Conservation (phyloP, 192 early-diverging fungal genomes). For the Coemansia sp. region DNA sequence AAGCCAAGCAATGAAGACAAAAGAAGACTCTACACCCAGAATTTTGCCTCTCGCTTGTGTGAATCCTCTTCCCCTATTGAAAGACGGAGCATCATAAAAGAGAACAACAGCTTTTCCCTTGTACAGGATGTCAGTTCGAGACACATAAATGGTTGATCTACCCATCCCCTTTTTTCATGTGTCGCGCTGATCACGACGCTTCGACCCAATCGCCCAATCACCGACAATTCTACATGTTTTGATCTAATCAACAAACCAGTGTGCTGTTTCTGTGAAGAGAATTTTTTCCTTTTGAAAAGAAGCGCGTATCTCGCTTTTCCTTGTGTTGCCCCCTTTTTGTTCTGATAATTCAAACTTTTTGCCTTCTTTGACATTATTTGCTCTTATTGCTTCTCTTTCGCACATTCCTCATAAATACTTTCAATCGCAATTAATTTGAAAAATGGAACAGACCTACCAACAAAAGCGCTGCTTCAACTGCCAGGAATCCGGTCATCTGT, state of each 20-base stretch:
- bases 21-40: neutral
- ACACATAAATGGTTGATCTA: too few relatives aligned
- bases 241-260: too few relatives aligned
- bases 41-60: neutral
- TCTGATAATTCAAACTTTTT: neutral
- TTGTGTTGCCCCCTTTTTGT: too few relatives aligned
- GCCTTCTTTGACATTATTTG: neutral
- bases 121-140: too few relatives aligned
- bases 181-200: neutral
- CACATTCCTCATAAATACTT: neutral
- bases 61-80: neutral
- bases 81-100: too few relatives aligned
- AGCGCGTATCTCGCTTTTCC: too few relatives aligned
- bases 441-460: neutral
- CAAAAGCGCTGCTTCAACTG: constrained; percentile 58
- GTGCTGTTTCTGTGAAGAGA: too few relatives aligned
- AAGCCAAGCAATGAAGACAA: neutral
- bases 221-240: neutral
- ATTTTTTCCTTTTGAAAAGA: neutral
- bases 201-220: too few relatives aligned
- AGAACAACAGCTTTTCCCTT: too few relatives aligned
- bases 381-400: neutral
- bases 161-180: neutral
- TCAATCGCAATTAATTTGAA: neutral
- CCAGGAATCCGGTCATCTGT: constrained; percentile 51